Conservation (phyloP, 2,329 filamentous ascomycete genomes). For the Phoma herbarum region DNA sequence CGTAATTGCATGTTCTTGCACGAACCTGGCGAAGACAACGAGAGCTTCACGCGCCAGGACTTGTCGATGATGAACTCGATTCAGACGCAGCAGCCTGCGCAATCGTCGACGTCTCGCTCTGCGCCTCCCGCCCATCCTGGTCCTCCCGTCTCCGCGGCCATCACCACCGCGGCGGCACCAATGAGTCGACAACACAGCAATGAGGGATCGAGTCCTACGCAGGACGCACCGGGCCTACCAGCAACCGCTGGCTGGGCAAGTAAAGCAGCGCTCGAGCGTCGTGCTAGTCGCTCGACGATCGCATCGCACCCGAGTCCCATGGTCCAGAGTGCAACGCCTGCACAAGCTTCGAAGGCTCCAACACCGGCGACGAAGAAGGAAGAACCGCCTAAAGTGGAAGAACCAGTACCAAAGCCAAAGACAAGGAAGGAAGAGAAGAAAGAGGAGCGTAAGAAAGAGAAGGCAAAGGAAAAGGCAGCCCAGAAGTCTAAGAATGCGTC, state of each 20-base stretch:
- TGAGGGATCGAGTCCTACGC: constrained; percentile 68
- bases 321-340: constrained; percentile 57
- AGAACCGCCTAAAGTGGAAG: constrained; percentile 39
- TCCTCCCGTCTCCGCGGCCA: constrained; percentile 59
- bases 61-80: constrained; percentile 93
- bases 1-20: constrained; percentile 98
- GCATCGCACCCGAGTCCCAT: constrained; percentile 84
- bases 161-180: constrained; percentile 53
- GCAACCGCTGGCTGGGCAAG: constrained; percentile 94
- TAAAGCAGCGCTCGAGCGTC: constrained; percentile 72
- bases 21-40: constrained; percentile 96
- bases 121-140: constrained; percentile 61
- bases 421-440: constrained; percentile 38
- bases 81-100: constrained; percentile 76
- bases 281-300: constrained; percentile 82
- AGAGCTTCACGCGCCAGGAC: constrained; percentile 94
- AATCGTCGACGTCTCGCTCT: constrained; percentile 61
- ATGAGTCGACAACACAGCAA: constrained; percentile 82
- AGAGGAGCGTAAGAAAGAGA: constrained; percentile 31
- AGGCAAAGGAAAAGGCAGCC: constrained; percentile 40
- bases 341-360: constrained; percentile 39
- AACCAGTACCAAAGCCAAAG: constrained; percentile 37
- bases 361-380: constrained; percentile 33
- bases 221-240: constrained; percentile 86
- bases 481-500: constrained; percentile 41